Conservation (phyloP, 2,329 filamentous ascomycete genomes). For the Macroventuria anomochaeta region DNA sequence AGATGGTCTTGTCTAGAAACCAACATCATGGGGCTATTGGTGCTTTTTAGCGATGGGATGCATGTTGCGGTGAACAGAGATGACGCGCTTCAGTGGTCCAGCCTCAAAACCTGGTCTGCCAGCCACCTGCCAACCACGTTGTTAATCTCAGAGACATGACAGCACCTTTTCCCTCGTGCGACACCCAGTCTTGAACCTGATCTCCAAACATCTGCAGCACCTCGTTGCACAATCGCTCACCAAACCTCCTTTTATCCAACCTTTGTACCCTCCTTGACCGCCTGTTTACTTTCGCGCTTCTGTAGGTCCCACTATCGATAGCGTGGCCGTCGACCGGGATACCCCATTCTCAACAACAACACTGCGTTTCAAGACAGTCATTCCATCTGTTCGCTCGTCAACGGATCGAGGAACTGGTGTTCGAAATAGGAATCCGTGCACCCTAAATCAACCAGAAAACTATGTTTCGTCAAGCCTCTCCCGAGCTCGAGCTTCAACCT, state of each 20-base stretch:
- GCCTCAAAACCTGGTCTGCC: conserved; percentile 27
- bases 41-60: conserved; percentile 22
- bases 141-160: conserved; percentile 21
- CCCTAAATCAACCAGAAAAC: conserved; percentile 22
- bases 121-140: conserved; percentile 29
- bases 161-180: conserved; percentile 27
- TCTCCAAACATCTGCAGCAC: conserved; percentile 16
- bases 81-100: conserved; percentile 26
- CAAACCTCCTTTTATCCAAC: conserved; percentile 11
- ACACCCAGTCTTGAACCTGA: conserved; percentile 8
- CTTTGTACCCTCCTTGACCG: conserved; percentile 20
- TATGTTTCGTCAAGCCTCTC: conserved; percentile 32
- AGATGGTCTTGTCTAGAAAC: not conserved
- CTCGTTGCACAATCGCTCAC: conserved; percentile 21
- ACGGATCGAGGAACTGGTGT: conserved; percentile 21
- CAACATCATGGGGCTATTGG: conserved; percentile 12
- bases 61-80: conserved; percentile 34
- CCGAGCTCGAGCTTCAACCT: conserved; percentile 29
- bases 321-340: conserved; percentile 22
- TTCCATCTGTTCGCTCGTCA: conserved; percentile 27
- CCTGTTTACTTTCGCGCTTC: conserved; percentile 16
- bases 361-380: conserved; percentile 37
- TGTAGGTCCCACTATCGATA: conserved; percentile 25
- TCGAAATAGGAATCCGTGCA: conserved; percentile 31
- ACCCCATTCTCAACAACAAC: conserved; percentile 10